Base-by-base conservation (phyloP, 2,329 filamentous ascomycete genomes). In the Blumeria hordei region DNA sequence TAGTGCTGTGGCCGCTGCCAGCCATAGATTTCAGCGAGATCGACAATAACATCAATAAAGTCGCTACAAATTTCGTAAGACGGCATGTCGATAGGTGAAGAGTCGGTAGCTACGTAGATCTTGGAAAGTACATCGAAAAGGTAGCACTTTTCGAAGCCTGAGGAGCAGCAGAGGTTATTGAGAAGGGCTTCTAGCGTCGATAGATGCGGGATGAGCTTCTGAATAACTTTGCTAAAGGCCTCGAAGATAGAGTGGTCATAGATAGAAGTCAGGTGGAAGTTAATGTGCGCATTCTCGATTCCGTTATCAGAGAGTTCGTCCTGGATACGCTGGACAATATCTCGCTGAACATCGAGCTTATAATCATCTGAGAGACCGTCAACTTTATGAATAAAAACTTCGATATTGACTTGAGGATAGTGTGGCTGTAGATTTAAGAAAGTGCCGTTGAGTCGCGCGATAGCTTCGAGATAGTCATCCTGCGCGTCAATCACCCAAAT, bases 401-500 rank as follows among this genome's bases (percentile, higher is more conserved):
- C 90, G 60, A 98, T 85, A 68, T 95, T 94, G 69, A 96, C 92
- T 65, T 86, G 83, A 1, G 90, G 88, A 65, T 94, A 95, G 58
- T 79, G 80, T 60, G 87, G 80, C 65, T 94, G 86, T 1, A 98
- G 78, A 60, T 87, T 85, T 56, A 95, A 73, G 59, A 96, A 94
- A 7, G 88, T 94, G 55, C 80, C 74, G 68, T 94, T 94, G 33
- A 98, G 77, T 8, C 86, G 81, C 55, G 80, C 78, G 51, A 98
- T 85, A 16, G 88, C 85, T 67, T 95, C 88, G 55, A 94, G 78
- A 65, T 96, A 98, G 67, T 98, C 92, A 65, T 98, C 92, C 68
- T 98, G 92, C 0, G 92, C 90, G 66, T 98, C 92, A 57, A 98
- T 94, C 57, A 98, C 90, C 90, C 92, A 98, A 59, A 98, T 94